These are phyloP conservation scores for Heterobasidion annosum DNA, from an alignment of 1,284 basidiomycete species.

Conservation along the genomic window DNA sequence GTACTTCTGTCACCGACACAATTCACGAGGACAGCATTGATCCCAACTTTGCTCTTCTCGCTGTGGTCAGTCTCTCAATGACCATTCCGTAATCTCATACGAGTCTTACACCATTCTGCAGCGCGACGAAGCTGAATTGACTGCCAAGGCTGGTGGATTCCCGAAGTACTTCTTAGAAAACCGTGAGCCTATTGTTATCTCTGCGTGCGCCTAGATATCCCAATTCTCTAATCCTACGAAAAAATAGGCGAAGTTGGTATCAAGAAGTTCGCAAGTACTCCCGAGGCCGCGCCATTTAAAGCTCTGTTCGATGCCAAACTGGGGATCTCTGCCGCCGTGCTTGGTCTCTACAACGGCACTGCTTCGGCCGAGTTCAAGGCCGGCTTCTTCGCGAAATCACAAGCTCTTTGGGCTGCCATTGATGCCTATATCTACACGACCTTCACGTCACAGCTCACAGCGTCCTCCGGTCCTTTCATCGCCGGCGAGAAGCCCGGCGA, in stretches of 20 bases:
- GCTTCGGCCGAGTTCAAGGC: constrained; percentile 24
- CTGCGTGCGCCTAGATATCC: background rate
- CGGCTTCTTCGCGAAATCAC: constrained; percentile 32
- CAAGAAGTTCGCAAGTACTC: constrained; percentile 27
- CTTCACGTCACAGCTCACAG: constrained; percentile 23
- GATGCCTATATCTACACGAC: constrained; percentile 28
- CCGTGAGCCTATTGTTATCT: constrained; percentile 26
- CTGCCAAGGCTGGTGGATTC: constrained; percentile 32
- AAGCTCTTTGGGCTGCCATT: constrained; percentile 29
- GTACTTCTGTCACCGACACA: constrained; percentile 28
- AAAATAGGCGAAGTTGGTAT: constrained; percentile 29
- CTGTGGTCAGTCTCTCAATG: constrained; percentile 27
- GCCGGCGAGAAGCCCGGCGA: constrained; percentile 40
- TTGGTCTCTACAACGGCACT: constrained; percentile 33
- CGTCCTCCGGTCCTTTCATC: constrained; percentile 38
- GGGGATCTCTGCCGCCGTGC: constrained; percentile 33
- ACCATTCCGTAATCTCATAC: background rate
- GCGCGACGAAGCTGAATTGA: constrained; percentile 42
- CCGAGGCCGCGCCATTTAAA: constrained; percentile 36
- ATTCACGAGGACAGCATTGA: constrained; percentile 49
- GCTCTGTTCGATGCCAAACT: constrained; percentile 44
- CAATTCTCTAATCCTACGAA: background rate
- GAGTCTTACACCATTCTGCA: constrained; percentile 11
- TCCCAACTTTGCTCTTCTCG: constrained; percentile 45
- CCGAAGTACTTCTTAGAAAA: constrained; percentile 31